Percentiles rank a stretch among this genome's conserved stretches.
Evolutionary conservation across 768 basidiomycete genomes (phyloP).

Genomic region (Phlebiopsis gigantea): DNA sequence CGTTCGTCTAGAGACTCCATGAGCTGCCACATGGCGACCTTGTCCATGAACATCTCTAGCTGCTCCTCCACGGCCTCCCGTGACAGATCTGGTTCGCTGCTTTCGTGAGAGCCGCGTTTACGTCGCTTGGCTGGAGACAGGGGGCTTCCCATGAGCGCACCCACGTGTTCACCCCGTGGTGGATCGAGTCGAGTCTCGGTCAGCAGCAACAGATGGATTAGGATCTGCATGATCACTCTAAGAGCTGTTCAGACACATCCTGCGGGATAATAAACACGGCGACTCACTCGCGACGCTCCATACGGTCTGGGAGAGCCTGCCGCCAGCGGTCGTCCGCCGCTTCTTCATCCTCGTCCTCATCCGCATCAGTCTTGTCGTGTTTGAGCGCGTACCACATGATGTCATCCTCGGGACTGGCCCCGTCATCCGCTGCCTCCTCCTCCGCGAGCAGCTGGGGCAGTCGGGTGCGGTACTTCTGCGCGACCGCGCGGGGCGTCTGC

Average conservation of each 20-base stretch:
- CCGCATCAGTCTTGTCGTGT: slow-evolving; percentile 43
- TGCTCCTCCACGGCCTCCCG: slow-evolving; percentile 37
- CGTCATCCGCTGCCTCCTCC: slow-evolving; percentile 21
- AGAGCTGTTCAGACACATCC: not conserved
- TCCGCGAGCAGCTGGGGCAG: slow-evolving; percentile 54
- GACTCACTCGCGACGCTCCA: slow-evolving; percentile 52
- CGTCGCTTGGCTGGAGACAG: slow-evolving; percentile 19
- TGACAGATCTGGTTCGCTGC: slow-evolving; percentile 11
- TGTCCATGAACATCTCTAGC: slow-evolving; percentile 74
- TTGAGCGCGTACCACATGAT: slow-evolving; percentile 75
- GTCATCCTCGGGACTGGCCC: slow-evolving; percentile 45
- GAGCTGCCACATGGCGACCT: slow-evolving; percentile 74
- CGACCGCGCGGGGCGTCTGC: slow-evolving; percentile 47
- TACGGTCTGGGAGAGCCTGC: slow-evolving; percentile 50
- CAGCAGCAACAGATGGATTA: slow-evolving; percentile 62
- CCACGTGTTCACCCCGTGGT: not conserved
- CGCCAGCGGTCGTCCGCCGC: slow-evolving; percentile 47
- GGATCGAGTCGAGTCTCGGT: slow-evolving; percentile 38
- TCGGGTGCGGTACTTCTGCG: slow-evolving; percentile 61
- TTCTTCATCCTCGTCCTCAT: slow-evolving; percentile 21
- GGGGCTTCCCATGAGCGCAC: slow-evolving; percentile 2
- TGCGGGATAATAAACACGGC: slow-evolving; percentile 18
- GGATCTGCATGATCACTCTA: slow-evolving; percentile 72
- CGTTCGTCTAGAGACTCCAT: slow-evolving; percentile 28
- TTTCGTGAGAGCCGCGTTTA: slow-evolving; percentile 14